phyloP scores from a whole-genome alignment of 495 filamentous ascomycete species.

The Penicillium herquei region DNA sequence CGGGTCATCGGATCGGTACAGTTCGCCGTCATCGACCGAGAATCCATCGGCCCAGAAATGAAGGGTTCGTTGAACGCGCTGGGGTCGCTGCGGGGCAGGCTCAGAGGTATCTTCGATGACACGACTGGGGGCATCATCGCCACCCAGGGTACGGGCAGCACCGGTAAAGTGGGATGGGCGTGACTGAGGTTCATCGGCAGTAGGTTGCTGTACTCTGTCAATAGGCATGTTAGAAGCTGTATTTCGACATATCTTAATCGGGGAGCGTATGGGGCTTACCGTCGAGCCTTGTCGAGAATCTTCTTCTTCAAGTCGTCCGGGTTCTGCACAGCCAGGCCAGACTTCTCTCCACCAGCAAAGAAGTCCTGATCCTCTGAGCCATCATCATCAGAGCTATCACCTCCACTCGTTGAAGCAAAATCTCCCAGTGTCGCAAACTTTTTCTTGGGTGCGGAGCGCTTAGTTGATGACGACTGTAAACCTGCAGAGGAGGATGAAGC shows the following conservation, averaged over 20 bases:
- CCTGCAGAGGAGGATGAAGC: constrained; percentile 33
- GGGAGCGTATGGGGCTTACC: constrained; percentile 46
- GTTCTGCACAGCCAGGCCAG: constrained; percentile 91
- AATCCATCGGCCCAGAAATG: constrained; percentile 96
- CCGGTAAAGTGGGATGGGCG: constrained; percentile 70
- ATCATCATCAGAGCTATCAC: constrained; percentile 62
- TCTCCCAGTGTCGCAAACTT: constrained; percentile 59
- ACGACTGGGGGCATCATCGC: constrained; percentile 78
- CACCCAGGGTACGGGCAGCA: constrained; percentile 80
- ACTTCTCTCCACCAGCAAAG: constrained; percentile 96
- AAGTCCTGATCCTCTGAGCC: constrained; percentile 70
- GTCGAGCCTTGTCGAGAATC: constrained; percentile 78
- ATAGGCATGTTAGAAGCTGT: constrained; percentile 1
- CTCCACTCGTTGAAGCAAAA: constrained; percentile 44
- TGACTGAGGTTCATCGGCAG: constrained; percentile 54
- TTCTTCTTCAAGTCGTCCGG: constrained; percentile 71
- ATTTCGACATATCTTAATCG: no score
- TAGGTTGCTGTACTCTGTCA: constrained; percentile 56
- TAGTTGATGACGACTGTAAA: constrained; percentile 30
- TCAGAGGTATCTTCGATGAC: constrained; percentile 64
- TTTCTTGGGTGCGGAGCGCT: constrained; percentile 41
- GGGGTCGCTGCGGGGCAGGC: constrained; percentile 37
- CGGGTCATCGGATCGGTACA: constrained; percentile 86
- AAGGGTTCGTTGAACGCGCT: constrained; percentile 64
- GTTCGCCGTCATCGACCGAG: constrained; percentile 90